Evolutionary conservation across 2,329 filamentous ascomycete species (phyloP), one percentile per base, ranked within the genome.

Genomic region (Fusarium abutilonis): DNA sequence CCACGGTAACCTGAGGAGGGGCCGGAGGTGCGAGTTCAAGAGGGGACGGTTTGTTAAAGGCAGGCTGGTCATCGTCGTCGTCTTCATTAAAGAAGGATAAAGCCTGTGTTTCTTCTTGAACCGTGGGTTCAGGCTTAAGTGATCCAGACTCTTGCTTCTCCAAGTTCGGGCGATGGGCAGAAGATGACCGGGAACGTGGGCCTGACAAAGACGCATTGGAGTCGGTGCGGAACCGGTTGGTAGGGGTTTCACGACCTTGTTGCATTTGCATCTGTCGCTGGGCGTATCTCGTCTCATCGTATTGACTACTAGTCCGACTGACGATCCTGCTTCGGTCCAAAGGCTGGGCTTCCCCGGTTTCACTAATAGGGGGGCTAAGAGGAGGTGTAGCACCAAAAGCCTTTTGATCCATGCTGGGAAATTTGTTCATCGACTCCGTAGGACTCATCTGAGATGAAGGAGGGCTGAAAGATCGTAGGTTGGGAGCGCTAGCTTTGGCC

Each of bases 271-370:
- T 79, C 70, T 96, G 90, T 40, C 92, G 86, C 71, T 96, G 89
- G 6, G 91, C 85, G 70, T 92, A 97, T 70, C 92, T 90, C 17
- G 89, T 86, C 70, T 97, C 93, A 69, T 96, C 92, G 67, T 95
- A 97, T 8, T 87, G 85, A 46, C 89, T 85, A 64, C 89, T 89
- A 57, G 84, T 83, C 21, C 83, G 77, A 17, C 80, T 77, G 1
- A 91, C 90, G 0, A 92, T 96, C 72, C 95, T 96, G 47, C 90
- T 92, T 42, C 86, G 81, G 67, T 97, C 93, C 13, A 96, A 80
- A 1, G 83, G 74, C 2, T 83, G 77, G 14, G 82, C 78, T n/a
- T 94, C 90, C 26, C 89, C 89, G 1, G 82, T 80, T 63, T 95
- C 91, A 70, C 89, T 92, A 21, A 88, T 83, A 0, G 91, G 86